Evolutionary conservation across 176 grass and related monocot species (phyloP).

Genomic region (Typha latifolia): DNA sequence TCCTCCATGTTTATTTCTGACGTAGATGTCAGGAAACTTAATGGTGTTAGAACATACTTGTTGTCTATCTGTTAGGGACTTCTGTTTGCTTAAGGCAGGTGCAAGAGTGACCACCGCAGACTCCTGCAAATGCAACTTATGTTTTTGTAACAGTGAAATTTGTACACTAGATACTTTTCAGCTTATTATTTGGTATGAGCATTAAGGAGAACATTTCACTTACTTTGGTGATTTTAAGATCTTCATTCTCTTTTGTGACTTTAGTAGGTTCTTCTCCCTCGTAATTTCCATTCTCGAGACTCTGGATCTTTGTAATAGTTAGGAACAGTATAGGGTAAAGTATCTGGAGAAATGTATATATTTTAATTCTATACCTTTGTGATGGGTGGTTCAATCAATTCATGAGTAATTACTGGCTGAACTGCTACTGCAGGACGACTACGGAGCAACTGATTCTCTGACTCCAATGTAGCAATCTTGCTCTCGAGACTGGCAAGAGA

Average conservation of each 20-base stretch:
- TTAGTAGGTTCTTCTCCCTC: constrained; percentile 10
- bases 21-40: neutral
- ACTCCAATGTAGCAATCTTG: constrained; percentile 61
- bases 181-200: neutral
- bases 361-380: constrained; percentile 30
- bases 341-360: neutral
- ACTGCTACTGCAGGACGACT: constrained; percentile 29
- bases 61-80: constrained; percentile 59
- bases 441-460: constrained; percentile 47
- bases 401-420: constrained; percentile 27
- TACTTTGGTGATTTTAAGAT: constrained; percentile 30
- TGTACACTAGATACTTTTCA: too few relatives aligned
- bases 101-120: constrained; percentile 24
- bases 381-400: constrained; percentile 28
- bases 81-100: constrained; percentile 79
- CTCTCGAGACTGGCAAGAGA: constrained; percentile 44
- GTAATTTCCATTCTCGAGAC: constrained; percentile 34
- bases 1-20: neutral
- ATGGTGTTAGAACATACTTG: constrained; percentile 39
- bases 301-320: constrained; percentile 29
- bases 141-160: too few relatives aligned
- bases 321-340: neutral
- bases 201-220: neutral
- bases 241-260: neutral
- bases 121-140: constrained; percentile 38